Conservation (phyloP, 2,329 filamentous ascomycete species). For the Neurospora sp. region DNA sequence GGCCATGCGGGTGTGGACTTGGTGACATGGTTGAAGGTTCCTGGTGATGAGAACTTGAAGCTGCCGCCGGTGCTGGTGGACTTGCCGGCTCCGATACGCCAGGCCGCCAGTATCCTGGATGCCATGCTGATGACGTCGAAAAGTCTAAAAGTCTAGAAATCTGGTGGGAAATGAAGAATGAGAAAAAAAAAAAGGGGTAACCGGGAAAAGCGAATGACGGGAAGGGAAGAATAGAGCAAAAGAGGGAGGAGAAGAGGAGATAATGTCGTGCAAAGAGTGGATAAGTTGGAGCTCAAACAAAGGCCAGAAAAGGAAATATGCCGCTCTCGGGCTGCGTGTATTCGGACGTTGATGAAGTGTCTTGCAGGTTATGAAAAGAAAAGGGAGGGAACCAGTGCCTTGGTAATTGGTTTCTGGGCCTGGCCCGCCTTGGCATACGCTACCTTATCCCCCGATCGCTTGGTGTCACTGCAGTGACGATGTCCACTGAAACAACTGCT, state of each 20-base stretch:
- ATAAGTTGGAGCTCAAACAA: not conserved
- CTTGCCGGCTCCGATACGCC: not conserved
- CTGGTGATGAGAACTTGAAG: not conserved
- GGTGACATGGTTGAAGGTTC: not conserved
- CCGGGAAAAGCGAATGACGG: not conserved
- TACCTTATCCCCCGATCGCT: not conserved
- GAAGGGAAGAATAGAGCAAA: not conserved
- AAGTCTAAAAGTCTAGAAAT: not conserved
- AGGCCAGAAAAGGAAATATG: not conserved
- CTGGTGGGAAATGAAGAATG: not conserved
- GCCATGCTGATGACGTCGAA: not conserved
- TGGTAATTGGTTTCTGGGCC: not conserved
- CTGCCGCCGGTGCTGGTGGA: not conserved
- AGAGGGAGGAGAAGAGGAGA: not conserved
- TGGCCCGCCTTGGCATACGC: not conserved
- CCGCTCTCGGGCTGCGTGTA: not conserved
- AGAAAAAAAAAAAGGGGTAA: not conserved
- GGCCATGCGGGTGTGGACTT: not conserved
- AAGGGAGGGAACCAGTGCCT: not conserved
- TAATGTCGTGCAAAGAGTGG: not conserved
- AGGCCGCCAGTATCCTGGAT: not conserved
- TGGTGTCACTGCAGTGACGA: not conserved
- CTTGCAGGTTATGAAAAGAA: not conserved
- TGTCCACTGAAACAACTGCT: not conserved
- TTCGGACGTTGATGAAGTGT: not conserved